A percentile compares a stretch with the other conserved stretches of the same genome.
Evolutionary conservation across 2,329 filamentous ascomycete genomes (phyloP).

Genomic region (Thielaviopsis euricoi): DNA sequence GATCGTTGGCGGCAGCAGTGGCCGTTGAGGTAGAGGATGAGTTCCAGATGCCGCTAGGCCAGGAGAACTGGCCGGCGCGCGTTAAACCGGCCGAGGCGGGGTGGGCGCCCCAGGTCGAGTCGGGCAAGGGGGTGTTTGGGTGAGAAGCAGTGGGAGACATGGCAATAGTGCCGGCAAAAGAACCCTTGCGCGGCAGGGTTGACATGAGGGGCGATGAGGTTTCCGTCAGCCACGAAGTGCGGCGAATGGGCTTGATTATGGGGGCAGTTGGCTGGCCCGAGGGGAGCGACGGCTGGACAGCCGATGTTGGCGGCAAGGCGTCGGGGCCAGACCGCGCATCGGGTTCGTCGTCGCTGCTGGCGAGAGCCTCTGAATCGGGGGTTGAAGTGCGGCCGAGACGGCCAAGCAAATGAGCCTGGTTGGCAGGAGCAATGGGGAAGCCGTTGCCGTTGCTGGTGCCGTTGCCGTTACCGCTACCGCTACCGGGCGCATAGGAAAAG

Average conservation of each 20-base stretch:
- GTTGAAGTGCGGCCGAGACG: conserved; percentile 65
- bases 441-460: conserved; percentile 5
- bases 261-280: not conserved
- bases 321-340: conserved; percentile 31
- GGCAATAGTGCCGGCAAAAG: conserved; percentile 53
- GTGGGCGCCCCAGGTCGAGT: conserved; percentile 43
- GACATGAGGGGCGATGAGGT: conserved; percentile 40
- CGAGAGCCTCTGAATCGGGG: conserved; percentile 83
- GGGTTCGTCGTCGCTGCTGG: conserved; percentile 84
- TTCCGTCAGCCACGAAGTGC: conserved; percentile 78
- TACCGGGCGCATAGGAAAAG: conserved; percentile 17
- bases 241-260: conserved; percentile 37
- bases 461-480: conserved; percentile 12
- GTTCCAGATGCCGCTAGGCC: conserved; percentile 76
- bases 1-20: conserved; percentile 27
- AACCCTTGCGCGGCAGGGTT: conserved; percentile 53
- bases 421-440: conserved; percentile 35
- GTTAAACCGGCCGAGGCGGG: conserved; percentile 33
- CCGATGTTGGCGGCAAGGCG: not conserved
- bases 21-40: conserved; percentile 14
- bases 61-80: conserved; percentile 40
- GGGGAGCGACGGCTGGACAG: not conserved
- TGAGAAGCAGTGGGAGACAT: conserved; percentile 70
- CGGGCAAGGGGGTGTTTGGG: conserved; percentile 60
- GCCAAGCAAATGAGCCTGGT: conserved; percentile 51